Percentiles rank a stretch among this genome's conserved stretches.
Evolutionary conservation across 129 eudicot genomes (phyloP).

Genomic region (Artemisia annua): DNA sequence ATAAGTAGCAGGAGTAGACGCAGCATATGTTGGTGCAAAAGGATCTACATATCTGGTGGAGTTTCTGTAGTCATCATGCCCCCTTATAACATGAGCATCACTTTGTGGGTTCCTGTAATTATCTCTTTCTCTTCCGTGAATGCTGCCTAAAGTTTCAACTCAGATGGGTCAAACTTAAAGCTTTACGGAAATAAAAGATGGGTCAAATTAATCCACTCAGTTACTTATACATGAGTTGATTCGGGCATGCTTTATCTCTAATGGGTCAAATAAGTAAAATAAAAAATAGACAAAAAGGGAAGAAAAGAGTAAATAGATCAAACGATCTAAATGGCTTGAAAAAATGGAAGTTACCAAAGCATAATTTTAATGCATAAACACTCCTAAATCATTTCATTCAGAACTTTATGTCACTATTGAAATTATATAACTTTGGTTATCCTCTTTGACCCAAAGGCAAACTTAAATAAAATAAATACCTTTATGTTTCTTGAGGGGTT

Average conservation of each 20-base stretch:
- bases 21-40: slow-evolving; percentile 26
- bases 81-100: slow-evolving; percentile 27
- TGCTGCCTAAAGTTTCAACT: slow-evolving; percentile 29
- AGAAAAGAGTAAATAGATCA: not conserved
- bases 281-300: not conserved
- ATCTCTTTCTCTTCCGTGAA: slow-evolving; percentile 32
- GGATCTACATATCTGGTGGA: slow-evolving; percentile 25
- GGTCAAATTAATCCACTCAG: not conserved
- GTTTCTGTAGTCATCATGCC: slow-evolving; percentile 21
- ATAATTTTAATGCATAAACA: slow-evolving; percentile 2
- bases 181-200: not conserved
- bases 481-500: slow-evolving; percentile 37
- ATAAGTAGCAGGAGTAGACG: slow-evolving; percentile 28
- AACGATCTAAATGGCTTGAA: not conserved
- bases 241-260: not conserved
- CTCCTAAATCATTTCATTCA: not conserved
- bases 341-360: not conserved
- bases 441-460: not conserved
- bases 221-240: slow-evolving; percentile 8
- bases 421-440: not conserved
- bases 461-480: slow-evolving; percentile 17
- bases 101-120: slow-evolving; percentile 28
- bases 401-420: not conserved
- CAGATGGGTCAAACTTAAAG: slow-evolving; percentile 11
- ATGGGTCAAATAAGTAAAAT: not conserved